A percentile compares a stretch with the other conserved stretches of the same genome.
Conservation (phyloP, 306 rosid genomes). For the Malus orientalis region DNA sequence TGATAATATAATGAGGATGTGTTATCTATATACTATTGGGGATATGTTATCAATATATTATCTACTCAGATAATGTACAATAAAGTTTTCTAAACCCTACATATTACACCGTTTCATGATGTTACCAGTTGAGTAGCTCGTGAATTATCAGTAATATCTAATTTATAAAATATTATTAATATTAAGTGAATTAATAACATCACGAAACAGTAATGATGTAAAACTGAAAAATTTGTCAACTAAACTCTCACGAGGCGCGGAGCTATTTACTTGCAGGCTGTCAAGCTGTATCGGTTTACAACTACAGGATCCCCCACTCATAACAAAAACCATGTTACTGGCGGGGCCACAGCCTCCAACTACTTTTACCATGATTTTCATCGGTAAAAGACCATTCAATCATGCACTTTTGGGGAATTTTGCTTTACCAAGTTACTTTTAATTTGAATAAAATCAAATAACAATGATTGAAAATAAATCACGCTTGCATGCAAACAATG, state of each 20-base stretch:
- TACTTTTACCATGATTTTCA: background rate
- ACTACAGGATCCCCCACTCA: background rate
- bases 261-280: background rate
- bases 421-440: background rate
- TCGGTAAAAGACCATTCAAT: background rate
- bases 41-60: too few relatives aligned
- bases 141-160: too few relatives aligned
- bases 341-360: background rate
- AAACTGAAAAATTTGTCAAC: background rate
- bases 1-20: too few relatives aligned
- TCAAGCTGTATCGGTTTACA: background rate
- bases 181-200: too few relatives aligned
- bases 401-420: background rate
- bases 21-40: too few relatives aligned
- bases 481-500: background rate
- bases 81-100: too few relatives aligned
- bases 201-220: too few relatives aligned
- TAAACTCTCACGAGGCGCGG: background rate
- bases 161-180: too few relatives aligned
- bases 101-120: too few relatives aligned
- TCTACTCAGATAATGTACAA: too few relatives aligned
- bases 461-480: background rate
- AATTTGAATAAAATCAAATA: background rate
- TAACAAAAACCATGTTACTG: background rate
- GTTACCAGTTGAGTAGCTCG: too few relatives aligned